Evolutionary conservation across 352 stramenopile species (phyloP), one percentile per base, ranked within the genome.

Genomic region (Pythium coloratum): DNA sequence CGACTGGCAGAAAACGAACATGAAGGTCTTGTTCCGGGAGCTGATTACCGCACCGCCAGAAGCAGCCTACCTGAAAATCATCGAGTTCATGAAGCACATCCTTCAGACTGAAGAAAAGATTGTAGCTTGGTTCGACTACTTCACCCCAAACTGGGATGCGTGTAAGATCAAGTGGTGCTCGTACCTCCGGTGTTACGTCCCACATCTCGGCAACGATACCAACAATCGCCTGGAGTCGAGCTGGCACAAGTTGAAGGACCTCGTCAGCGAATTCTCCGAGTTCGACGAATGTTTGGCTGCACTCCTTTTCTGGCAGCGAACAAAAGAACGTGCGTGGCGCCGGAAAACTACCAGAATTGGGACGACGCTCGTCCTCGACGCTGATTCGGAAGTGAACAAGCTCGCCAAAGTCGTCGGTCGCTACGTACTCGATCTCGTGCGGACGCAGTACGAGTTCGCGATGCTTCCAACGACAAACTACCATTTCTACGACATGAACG

Each of bases 151-250:
- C 16, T 55, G 56, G 56, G 16, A 30, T 2, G 5, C 4, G 1
- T 63, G 56, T 26, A 38, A 44, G 24, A 26, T 30, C 2, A 63
- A 63, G 34, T 57, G 59, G 59, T 65, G n/a, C n/a, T n/a, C n/a
- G n/a, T n/a, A n/a, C n/a, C n/a, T n/a, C n/a, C 28, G 46, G 6
- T 46, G 30, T 26, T 3, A 18, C 13, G 1, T 65, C 5, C 59
- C 59, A n/a, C 28, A 58, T 26, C n/a, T 58, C 1, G 59, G 44
- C 10, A 65, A 64, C 46, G 56, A 46, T 6, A 65, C 59, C 42
- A 65, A 65, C 34, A 65, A 65, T 20, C 28, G 59, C 4, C 32
- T 57, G 12, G 59, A 65, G 16, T 65, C 59, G 12, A 65, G 59
- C 34, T 65, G 59, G 46, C 59, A 65, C 16, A 65, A 65, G 47